These are phyloP conservation scores for Alternaria ethzedia DNA, from an alignment of 2,329 filamentous ascomycete species.

Conservation along the genomic window DNA sequence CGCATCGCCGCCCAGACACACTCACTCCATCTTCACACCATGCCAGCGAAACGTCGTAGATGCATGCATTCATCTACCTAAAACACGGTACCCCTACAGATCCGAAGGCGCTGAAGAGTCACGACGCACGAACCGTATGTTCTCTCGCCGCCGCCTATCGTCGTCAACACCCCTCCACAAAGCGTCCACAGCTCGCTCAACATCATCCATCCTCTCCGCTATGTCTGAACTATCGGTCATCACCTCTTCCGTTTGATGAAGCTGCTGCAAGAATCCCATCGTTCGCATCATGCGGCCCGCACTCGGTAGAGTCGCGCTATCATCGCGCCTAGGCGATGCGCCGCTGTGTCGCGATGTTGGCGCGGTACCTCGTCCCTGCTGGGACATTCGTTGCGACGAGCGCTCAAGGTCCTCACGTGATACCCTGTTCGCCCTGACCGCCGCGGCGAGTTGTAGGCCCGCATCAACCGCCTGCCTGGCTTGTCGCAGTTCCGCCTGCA, in stretches of 20 bases:
- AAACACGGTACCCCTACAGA: fast-evolving
- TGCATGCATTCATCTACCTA: too few relatives aligned
- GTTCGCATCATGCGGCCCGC: not conserved
- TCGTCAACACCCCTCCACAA: not conserved
- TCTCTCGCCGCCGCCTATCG: not conserved
- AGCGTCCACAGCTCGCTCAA: not conserved
- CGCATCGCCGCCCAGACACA: not conserved
- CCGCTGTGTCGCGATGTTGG: too few relatives aligned
- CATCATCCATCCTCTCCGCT: not conserved
- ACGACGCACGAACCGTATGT: not conserved
- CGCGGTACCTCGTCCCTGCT: too few relatives aligned
- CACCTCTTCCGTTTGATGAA: not conserved
- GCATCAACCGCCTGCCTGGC: not conserved
- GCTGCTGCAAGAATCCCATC: not conserved
- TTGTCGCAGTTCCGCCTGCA: not conserved
- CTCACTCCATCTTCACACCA: not conserved
- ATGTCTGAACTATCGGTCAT: not conserved
- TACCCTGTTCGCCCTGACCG: too few relatives aligned
- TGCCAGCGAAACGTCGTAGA: not conserved
- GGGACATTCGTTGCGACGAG: not conserved
- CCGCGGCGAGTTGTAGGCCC: not conserved
- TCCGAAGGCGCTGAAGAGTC: not conserved
- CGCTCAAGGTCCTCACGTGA: not conserved
- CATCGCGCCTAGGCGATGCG: too few relatives aligned
- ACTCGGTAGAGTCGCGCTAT: not conserved